Conservation (phyloP, 2,329 filamentous ascomycete species). For the Colletotrichum sp. region DNA sequence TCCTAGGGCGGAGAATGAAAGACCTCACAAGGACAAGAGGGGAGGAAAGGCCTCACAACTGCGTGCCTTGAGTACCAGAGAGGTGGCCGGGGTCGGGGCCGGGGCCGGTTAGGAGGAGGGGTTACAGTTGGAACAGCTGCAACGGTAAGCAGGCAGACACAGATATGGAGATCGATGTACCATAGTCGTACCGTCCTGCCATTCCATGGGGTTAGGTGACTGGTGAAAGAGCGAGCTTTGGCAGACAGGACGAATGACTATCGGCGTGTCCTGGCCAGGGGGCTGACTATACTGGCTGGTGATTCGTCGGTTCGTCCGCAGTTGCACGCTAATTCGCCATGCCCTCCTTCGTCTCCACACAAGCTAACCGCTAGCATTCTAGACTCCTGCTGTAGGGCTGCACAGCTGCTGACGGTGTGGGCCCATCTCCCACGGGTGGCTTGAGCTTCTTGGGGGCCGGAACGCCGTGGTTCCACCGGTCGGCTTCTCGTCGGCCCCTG, state of each 20-base stretch:
- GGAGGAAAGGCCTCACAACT: background rate
- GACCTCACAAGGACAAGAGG: background rate
- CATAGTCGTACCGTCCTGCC: background rate
- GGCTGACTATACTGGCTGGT: background rate
- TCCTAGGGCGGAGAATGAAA: background rate
- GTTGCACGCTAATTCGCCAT: background rate
- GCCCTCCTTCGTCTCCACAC: background rate
- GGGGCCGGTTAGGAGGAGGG: background rate
- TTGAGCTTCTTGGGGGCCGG: background rate
- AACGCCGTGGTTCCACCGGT: background rate
- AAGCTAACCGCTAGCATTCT: background rate
- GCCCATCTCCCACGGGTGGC: background rate
- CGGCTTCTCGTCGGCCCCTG: background rate
- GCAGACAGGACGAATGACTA: background rate
- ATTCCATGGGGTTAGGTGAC: background rate
- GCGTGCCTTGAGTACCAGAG: background rate
- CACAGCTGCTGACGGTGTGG: conserved; percentile 13
- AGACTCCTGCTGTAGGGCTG: conserved; percentile 9
- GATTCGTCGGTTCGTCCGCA: conserved; percentile 3
- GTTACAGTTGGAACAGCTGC: background rate
- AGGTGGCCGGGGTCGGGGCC: background rate
- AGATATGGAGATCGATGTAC: background rate
- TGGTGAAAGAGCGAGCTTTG: background rate
- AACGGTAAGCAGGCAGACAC: background rate
- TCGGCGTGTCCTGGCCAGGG: background rate